These are phyloP conservation scores for Chlamydomonas eustigma DNA, from an alignment of 139 green algal genomes.

Conservation along the genomic window DNA sequence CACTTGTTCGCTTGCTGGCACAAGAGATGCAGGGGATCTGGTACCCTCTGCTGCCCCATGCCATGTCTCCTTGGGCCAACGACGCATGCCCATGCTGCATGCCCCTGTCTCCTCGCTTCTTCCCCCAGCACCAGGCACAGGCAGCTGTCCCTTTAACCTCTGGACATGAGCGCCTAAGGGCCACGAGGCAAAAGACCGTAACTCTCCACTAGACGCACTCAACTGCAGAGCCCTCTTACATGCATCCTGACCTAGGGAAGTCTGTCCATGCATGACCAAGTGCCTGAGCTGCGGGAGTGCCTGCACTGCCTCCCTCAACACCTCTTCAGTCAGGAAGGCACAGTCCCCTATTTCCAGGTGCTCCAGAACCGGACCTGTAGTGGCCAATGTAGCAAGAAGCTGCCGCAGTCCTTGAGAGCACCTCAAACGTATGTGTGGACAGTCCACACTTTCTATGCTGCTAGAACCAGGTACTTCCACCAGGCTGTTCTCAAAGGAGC, in stretches of 20 bases:
- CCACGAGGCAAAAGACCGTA: conserved; percentile 3
- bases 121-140: background rate
- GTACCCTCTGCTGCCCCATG: too few relatives aligned
- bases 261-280: conserved; percentile 10
- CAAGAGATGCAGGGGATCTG: too few relatives aligned
- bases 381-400: background rate
- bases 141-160: background rate
- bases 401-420: background rate
- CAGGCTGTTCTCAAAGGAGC: background rate
- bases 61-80: background rate
- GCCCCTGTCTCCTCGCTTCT: background rate
- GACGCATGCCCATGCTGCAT: background rate
- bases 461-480: background rate
- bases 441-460: background rate
- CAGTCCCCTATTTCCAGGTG: conserved; percentile 11
- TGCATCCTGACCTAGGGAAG: background rate
- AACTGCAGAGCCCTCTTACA: background rate
- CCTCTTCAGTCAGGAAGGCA: background rate
- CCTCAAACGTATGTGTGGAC: background rate
- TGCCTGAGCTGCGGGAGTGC: background rate
- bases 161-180: background rate
- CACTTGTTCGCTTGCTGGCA: too few relatives aligned
- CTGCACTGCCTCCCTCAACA: background rate
- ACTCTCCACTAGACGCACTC: background rate
- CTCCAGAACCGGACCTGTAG: background rate